Conservation (phyloP, 306 rosid species). For the Trifolium fragiferum region DNA sequence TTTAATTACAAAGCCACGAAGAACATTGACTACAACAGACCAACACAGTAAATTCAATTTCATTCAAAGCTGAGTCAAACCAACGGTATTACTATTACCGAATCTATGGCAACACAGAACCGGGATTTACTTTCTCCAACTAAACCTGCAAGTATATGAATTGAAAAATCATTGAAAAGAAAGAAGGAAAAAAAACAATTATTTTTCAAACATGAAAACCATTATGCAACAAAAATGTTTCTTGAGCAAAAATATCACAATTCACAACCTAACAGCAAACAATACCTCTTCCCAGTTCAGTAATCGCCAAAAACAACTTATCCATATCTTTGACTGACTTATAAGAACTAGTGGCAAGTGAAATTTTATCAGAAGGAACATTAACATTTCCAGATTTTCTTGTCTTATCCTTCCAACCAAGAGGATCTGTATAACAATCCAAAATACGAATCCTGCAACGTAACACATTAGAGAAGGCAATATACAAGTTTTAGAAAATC, state of each 20-base stretch:
- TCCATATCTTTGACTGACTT: conserved; percentile 70
- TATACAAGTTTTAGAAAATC: not conserved
- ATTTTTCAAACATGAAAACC: not conserved
- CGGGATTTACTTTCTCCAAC: conserved; percentile 63
- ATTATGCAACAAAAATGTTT: not conserved
- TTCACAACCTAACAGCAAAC: conserved; percentile 1
- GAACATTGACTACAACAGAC: conserved; percentile 11
- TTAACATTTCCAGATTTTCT: conserved; percentile 45
- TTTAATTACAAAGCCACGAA: conserved; percentile 2
- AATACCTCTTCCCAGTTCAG: conserved; percentile 76
- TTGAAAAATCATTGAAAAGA: conserved; percentile 16
- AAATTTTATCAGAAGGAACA: conserved; percentile 48
- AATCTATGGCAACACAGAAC: conserved; percentile 78
- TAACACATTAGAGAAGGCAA: not conserved
- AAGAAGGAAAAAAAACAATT: not conserved
- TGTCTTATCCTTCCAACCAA: conserved; percentile 81
- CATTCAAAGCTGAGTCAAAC: conserved; percentile 23
- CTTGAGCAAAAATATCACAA: not conserved
- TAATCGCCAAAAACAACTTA: conserved; percentile 55
- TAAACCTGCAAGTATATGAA: conserved; percentile 60
- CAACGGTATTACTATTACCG: conserved; percentile 65
- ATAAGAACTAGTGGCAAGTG: conserved; percentile 48
- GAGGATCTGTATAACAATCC: conserved; percentile 98
- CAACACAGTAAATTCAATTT: conserved; percentile 30
- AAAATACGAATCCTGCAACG: conserved; percentile 78